phyloP scores from a whole-genome alignment of 2,329 filamentous ascomycete species.

The Phialocephala subalpina region DNA sequence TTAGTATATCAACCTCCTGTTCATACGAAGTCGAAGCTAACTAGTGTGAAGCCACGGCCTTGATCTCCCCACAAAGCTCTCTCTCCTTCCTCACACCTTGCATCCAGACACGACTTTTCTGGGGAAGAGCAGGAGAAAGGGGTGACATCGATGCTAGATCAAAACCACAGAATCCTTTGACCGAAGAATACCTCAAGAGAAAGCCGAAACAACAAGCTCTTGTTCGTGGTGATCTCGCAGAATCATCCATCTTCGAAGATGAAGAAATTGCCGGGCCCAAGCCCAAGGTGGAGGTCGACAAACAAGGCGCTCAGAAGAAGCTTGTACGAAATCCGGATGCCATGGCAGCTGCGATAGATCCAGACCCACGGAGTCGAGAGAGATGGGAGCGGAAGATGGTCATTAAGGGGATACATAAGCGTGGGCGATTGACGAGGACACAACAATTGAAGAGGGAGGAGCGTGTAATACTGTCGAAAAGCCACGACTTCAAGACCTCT shows the following conservation, averaged over 20 bases:
- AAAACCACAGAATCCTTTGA: conserved; percentile 58
- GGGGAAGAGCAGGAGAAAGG: conserved; percentile 16
- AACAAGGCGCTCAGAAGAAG: conserved; percentile 35
- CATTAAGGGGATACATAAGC: conserved; percentile 74
- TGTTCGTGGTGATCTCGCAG: conserved; percentile 52
- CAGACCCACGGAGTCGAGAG: conserved; percentile 73
- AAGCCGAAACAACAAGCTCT: conserved; percentile 49
- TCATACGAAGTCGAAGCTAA: conserved; percentile 30
- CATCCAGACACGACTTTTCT: conserved; percentile 38
- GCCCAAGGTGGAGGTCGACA: background rate
- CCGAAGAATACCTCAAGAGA: conserved; percentile 62
- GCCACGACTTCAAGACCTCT: conserved; percentile 80
- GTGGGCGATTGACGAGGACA: conserved; percentile 70
- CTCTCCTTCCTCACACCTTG: conserved; percentile 43
- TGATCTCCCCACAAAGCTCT: conserved; percentile 49
- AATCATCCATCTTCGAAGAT: conserved; percentile 60
- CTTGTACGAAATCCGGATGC: conserved; percentile 54
- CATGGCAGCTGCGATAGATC: conserved; percentile 74
- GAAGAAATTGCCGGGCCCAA: conserved; percentile 45
- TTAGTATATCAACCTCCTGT: conserved; percentile 48
- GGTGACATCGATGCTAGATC: background rate
- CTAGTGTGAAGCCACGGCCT: conserved; percentile 34
- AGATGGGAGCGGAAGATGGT: conserved; percentile 88
- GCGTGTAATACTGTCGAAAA: conserved; percentile 64
- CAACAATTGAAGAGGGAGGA: conserved; percentile 74